Conservation (phyloP, 164 flowering plant species). For the Aristolochia fimbriata region DNA sequence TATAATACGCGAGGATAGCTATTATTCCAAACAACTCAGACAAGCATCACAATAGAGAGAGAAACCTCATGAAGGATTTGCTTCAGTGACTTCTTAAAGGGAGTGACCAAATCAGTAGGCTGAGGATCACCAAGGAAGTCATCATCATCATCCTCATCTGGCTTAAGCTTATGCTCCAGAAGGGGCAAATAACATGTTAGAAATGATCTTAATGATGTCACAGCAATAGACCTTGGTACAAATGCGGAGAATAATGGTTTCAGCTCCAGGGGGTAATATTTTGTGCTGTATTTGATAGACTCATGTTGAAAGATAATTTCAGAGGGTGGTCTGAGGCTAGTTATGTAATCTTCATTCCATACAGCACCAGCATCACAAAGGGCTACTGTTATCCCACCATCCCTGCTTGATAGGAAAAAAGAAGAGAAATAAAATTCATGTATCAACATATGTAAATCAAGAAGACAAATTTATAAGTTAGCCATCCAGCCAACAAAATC, state of each 20-base stretch:
- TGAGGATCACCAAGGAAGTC: conserved; percentile 34
- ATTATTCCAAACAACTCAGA: neutral
- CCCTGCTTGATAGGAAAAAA: conserved; percentile 17
- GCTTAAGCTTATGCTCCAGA: conserved; percentile 51
- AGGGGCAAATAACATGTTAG: conserved; percentile 75
- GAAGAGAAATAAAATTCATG: too few species aligned
- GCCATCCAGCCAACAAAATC: too few species aligned
- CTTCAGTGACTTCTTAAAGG: conserved; percentile 70
- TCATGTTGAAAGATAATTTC: conserved; percentile 29
- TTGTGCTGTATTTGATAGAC: conserved; percentile 27
- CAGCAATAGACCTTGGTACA: conserved; percentile 40
- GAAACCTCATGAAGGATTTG: conserved; percentile 77
- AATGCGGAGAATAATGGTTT: conserved; percentile 87
- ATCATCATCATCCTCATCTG: conserved; percentile 58
- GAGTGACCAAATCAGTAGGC: conserved; percentile 60
- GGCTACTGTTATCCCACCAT: conserved; percentile 40
- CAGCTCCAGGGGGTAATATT: conserved; percentile 59
- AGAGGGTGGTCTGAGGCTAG: conserved; percentile 27
- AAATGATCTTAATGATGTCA: conserved; percentile 81
- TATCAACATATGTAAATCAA: too few species aligned
- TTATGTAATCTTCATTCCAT: conserved; percentile 39
- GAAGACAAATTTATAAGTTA: too few species aligned
- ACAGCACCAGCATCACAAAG: conserved; percentile 67
- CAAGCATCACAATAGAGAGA: neutral
- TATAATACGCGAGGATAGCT: neutral